Evolutionary conservation across 768 basidiomycete species (phyloP).

Genomic region (Glaciozyma antarctica): DNA sequence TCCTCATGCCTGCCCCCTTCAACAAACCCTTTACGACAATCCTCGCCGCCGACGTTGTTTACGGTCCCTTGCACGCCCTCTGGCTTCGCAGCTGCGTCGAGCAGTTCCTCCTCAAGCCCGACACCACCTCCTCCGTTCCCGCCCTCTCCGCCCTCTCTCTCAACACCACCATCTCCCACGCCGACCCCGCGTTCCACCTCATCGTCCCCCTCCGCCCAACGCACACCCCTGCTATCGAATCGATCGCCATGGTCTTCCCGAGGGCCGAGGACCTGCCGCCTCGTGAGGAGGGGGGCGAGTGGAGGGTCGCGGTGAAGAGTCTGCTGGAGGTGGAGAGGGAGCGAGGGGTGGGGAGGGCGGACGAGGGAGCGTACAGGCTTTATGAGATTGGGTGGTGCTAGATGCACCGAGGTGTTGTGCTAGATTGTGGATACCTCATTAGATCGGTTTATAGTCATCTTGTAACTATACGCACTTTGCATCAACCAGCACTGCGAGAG

Average conservation of each 20-base stretch:
- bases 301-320: constrained; percentile 47
- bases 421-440: no score
- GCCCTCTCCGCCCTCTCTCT: not conserved
- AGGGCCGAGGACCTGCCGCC: constrained; percentile 1
- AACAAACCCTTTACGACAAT: constrained; percentile 55
- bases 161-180: constrained; percentile 3
- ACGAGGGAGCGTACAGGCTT: constrained; percentile 54
- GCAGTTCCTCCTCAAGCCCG: constrained; percentile 42
- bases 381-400: constrained; percentile 63
- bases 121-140: not conserved
- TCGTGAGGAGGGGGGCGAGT: constrained; percentile 4
- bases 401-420: not conserved
- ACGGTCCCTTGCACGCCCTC: constrained; percentile 58
- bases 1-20: constrained; percentile 25
- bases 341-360: constrained; percentile 34
- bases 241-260: constrained; percentile 24
- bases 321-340: constrained; percentile 47
- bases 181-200: constrained; percentile 57
- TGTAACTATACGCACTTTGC: no score
- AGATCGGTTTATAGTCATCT: no score
- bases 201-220: constrained; percentile 60
- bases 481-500: no score
- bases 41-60: constrained; percentile 71
- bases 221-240: constrained; percentile 46
- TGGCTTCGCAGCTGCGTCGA: constrained; percentile 64